These are phyloP conservation scores for Ophiobolus disseminans DNA, from an alignment of 2,329 filamentous ascomycete species.

Conservation along the genomic window DNA sequence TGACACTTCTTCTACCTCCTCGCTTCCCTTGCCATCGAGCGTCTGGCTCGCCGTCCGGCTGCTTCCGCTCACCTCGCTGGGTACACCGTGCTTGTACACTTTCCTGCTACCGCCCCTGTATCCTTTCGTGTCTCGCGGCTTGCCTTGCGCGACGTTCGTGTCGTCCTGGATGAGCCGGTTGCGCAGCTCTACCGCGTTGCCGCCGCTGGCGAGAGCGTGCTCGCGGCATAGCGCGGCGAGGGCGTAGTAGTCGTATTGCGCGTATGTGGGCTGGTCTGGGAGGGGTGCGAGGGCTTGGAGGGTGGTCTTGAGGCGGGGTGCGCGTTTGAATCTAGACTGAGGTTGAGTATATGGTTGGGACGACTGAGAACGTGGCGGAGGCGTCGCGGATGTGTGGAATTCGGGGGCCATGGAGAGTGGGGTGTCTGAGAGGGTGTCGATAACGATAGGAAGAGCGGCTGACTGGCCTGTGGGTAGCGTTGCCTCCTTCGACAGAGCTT, in stretches of 20 bases:
- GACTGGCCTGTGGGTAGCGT: too few relatives aligned
- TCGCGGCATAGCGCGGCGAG: slow-evolving; percentile 21
- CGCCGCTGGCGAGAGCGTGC: slow-evolving; percentile 20
- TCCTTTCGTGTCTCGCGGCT: slow-evolving; percentile 7
- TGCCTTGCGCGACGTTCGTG: slow-evolving; percentile 10
- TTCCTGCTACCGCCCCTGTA: not conserved
- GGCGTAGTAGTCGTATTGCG: slow-evolving; percentile 18
- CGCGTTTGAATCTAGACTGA: not conserved
- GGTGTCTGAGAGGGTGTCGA: too few relatives aligned
- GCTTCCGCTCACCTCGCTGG: too few relatives aligned
- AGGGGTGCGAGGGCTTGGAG: slow-evolving; percentile 3
- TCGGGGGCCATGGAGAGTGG: too few relatives aligned
- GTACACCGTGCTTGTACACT: not conserved
- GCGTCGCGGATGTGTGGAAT: too few relatives aligned
- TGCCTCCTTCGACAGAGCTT: too few relatives aligned
- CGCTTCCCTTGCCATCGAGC: too few relatives aligned
- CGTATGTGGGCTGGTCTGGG: slow-evolving; percentile 15
- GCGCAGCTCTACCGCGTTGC: slow-evolving; percentile 13
- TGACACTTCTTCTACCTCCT: too few relatives aligned
- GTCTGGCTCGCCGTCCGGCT: too few relatives aligned
- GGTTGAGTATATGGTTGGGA: not conserved
- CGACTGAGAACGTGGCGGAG: not conserved
- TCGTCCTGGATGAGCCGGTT: slow-evolving; percentile 31
- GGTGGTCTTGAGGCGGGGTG: not conserved
- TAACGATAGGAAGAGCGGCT: too few relatives aligned